Base-by-base conservation (phyloP, 768 basidiomycete genomes). In the Boletales sp. region DNA sequence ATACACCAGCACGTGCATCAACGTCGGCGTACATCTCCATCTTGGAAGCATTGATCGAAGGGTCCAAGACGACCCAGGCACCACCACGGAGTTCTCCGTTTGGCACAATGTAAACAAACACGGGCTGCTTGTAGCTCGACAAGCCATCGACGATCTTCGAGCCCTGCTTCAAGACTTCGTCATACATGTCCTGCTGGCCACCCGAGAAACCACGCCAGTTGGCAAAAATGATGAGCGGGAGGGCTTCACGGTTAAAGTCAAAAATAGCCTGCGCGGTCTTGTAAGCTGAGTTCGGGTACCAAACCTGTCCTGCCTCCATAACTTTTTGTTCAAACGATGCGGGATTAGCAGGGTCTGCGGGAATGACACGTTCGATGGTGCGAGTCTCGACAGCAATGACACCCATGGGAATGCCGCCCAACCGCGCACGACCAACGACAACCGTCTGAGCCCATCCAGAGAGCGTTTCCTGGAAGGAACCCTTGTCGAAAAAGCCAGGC, bases 171-270 rank as follows among this genome's bases (percentile, higher is more conserved):
- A 97, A 76, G 49, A 97, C 82, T 67, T 95, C 94, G 70, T 97
- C 94, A 62, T 93, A 95, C 94, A 97, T 97, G 69, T 97, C 94
- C 70, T 97, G 94, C 70, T 97, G 94, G 56, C 97, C 97, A 55
- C 97, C 97, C 18, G 97, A 99, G 84, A 99, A 99, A 21, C 97
- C 97, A 75, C 97, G 90, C 94, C 97, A 98, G 76, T 99, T 99
- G 47, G 97, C 97, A 64, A 99, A 97, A 69, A 99, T 94, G 69
- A 98, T 94, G 52, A 99, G 78, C 5, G 97, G 97, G 13, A 99
- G 76, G 19, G 90, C 92, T 71, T 99, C 97, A 38, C 97, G 87
- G 72, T 95, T 89, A 76, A 98, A 91, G 73, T 99, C 97, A 70
- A 94, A 94, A 75, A 98, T 98, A 14, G 97, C 95, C 63, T 98